These are phyloP conservation scores for Tripterygium wilfordii DNA, from an alignment of 177 flowering plant species.

Conservation along the genomic window DNA sequence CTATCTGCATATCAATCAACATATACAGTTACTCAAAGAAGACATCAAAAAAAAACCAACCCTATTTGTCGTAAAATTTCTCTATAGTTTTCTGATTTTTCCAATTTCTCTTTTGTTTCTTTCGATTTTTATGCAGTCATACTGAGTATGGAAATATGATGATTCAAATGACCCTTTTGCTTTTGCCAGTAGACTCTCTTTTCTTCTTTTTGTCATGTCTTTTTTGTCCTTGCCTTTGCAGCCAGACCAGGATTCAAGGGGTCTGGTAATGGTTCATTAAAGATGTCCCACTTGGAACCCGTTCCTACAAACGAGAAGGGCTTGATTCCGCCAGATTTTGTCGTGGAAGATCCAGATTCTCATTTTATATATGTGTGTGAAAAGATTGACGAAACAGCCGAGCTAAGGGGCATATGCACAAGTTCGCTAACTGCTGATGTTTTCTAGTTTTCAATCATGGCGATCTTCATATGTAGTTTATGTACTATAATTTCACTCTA, in stretches of 20 bases:
- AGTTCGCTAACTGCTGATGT: constrained; percentile 15
- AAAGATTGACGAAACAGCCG: constrained; percentile 38
- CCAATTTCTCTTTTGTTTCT: background rate
- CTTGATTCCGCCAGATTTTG: constrained; percentile 52
- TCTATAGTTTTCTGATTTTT: too few species aligned
- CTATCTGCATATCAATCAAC: too few species aligned
- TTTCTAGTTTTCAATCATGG: constrained; percentile 12
- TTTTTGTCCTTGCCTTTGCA: constrained; percentile 27
- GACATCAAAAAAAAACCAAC: too few species aligned
- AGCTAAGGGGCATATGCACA: constrained; percentile 9
- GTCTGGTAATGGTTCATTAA: constrained; percentile 30
- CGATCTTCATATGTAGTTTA: too few species aligned
- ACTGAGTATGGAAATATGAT: too few species aligned
- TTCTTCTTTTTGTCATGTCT: background rate
- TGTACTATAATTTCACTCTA: too few species aligned
- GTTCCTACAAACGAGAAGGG: constrained; percentile 66
- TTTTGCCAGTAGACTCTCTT: background rate
- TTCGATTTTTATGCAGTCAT: background rate
- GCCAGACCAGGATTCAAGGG: constrained; percentile 84
- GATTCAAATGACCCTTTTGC: too few species aligned
- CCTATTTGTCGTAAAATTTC: too few species aligned
- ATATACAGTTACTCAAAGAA: too few species aligned
- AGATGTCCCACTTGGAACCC: constrained; percentile 54
- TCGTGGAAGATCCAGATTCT: constrained; percentile 88
- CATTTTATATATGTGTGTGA: constrained; percentile 80